Conservation (phyloP, 192 early-diverging fungal species). For the Gonapodya prolifera region DNA sequence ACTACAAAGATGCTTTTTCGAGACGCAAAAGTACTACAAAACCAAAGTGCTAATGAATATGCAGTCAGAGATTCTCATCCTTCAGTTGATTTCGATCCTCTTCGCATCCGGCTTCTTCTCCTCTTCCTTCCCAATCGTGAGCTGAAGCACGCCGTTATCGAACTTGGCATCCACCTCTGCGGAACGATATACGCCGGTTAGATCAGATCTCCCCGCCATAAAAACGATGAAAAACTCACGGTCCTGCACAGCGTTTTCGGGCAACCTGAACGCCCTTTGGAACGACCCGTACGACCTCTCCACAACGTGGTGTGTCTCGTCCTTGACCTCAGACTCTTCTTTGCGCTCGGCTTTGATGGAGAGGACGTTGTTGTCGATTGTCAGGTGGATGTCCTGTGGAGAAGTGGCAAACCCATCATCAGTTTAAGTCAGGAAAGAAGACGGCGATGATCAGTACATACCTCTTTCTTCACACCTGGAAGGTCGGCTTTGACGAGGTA, state of each 20-base stretch:
- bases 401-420: no score
- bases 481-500: background rate
- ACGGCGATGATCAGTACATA: no score
- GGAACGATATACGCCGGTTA: background rate
- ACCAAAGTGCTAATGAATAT: no score
- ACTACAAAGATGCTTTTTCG: no score
- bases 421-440: no score
- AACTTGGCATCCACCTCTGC: constrained; percentile 13
- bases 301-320: constrained; percentile 15
- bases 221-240: background rate
- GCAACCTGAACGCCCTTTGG: constrained; percentile 16
- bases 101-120: constrained; percentile 9
- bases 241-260: constrained; percentile 22
- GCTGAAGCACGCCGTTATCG: constrained; percentile 24
- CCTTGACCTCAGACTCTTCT: constrained; percentile 16
- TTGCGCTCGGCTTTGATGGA: constrained; percentile 22
- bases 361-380: constrained; percentile 16
- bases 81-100: constrained; percentile 14
- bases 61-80: no score
- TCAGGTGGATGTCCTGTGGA: constrained; percentile 17
- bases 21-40: no score
- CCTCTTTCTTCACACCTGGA: background rate
- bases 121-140: constrained; percentile 22
- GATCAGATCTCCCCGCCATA: no score
- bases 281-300: constrained; percentile 26